These are phyloP conservation scores for Boletus huronensis DNA, from an alignment of 768 basidiomycete genomes.

Conservation along the genomic window DNA sequence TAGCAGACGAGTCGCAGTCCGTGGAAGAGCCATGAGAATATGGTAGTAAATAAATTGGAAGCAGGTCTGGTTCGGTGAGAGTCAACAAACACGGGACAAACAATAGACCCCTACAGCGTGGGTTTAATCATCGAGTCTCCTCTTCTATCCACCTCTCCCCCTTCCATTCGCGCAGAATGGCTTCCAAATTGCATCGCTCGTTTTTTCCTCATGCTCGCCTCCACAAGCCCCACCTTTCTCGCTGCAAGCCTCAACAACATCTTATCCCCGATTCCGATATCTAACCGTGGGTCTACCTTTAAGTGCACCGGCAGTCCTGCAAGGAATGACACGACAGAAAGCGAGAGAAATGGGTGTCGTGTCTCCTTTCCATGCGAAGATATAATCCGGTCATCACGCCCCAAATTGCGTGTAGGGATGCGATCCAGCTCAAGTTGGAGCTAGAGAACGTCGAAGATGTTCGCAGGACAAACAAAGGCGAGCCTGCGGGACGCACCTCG, in stretches of 20 bases:
- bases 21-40: slow-evolving; percentile 47
- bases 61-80: background rate
- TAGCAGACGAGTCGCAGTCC: slow-evolving; percentile 46
- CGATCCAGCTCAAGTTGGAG: slow-evolving; percentile 87
- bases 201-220: slow-evolving; percentile 78
- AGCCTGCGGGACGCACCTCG: slow-evolving; percentile 51
- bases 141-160: slow-evolving; percentile 46
- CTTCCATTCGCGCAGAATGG: slow-evolving; percentile 79
- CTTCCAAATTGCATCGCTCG: slow-evolving; percentile 97
- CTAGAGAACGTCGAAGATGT: slow-evolving; percentile 39
- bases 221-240: slow-evolving; percentile 65
- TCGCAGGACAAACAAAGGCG: background rate
- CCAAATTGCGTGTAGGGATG: slow-evolving; percentile 85
- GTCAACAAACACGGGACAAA: slow-evolving; percentile 27
- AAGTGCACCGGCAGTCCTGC: slow-evolving; percentile 74
- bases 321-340: slow-evolving; percentile 73
- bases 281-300: slow-evolving; percentile 76
- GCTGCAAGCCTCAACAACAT: slow-evolving; percentile 73
- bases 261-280: slow-evolving; percentile 87
- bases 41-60: background rate
- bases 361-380: slow-evolving; percentile 91
- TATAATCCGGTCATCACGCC: slow-evolving; percentile 91
- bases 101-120: too few relatives aligned
- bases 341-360: slow-evolving; percentile 85
- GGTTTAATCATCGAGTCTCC: slow-evolving; percentile 43